Evolutionary conservation across 495 filamentous ascomycete genomes (phyloP).

Genomic region (Patellaria atrata): DNA sequence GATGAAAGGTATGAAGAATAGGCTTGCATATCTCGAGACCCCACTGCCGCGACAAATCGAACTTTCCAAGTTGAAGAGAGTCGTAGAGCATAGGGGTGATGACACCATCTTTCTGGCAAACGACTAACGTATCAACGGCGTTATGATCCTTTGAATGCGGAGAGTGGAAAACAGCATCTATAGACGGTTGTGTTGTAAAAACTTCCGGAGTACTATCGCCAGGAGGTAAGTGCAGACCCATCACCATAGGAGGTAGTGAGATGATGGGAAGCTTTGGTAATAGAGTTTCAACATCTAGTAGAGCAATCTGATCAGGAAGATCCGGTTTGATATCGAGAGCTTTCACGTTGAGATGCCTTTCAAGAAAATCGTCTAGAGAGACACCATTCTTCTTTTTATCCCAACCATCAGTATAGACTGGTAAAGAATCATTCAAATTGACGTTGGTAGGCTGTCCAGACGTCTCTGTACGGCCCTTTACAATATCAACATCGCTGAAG

Average conservation of each 20-base stretch:
- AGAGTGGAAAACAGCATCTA: slow-evolving; percentile 57
- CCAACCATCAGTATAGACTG: slow-evolving; percentile 12
- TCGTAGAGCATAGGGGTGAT: slow-evolving; percentile 80
- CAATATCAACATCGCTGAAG: slow-evolving; percentile 40
- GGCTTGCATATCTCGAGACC: slow-evolving; percentile 4
- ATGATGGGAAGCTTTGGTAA: slow-evolving; percentile 67
- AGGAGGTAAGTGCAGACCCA: slow-evolving; percentile 6
- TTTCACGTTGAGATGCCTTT: slow-evolving; percentile 17
- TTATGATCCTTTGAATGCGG: slow-evolving; percentile 45
- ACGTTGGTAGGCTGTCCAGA: neutral
- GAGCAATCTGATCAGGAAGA: slow-evolving; percentile 62
- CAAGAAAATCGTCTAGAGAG: slow-evolving; percentile 24
- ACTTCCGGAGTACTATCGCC: slow-evolving; percentile 43
- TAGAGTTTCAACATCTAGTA: slow-evolving; percentile 64
- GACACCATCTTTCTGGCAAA: slow-evolving; percentile 63
- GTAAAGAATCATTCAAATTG: neutral
- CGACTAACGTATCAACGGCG: slow-evolving; percentile 66
- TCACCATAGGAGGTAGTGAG: slow-evolving; percentile 23
- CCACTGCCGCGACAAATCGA: slow-evolving; percentile 28
- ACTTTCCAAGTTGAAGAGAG: slow-evolving; percentile 68
- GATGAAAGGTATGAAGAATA: slow-evolving; percentile 53
- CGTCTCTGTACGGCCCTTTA: slow-evolving; percentile 30
- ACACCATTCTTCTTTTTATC: slow-evolving; percentile 12
- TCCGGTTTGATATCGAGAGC: slow-evolving; percentile 30
- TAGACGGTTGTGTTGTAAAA: slow-evolving; percentile 52